Base-by-base conservation (phyloP, 2,329 filamentous ascomycete species). In the Anisogramma anomala region DNA sequence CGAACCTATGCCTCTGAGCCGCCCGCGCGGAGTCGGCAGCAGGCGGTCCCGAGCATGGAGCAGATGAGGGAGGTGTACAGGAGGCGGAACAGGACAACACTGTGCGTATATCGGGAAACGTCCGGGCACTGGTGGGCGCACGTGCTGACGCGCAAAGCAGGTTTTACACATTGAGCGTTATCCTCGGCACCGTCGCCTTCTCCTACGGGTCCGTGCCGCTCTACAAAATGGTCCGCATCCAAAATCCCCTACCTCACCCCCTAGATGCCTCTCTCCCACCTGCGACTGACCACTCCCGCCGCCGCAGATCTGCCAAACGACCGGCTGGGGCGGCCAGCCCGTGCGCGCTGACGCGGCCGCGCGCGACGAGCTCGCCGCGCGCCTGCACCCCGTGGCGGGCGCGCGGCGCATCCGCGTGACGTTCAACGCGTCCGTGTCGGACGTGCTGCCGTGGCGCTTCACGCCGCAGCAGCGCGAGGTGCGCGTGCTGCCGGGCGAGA, bases 391-490 rank as follows among this genome's bases (percentile, higher is more conserved):
- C 13, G 80, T 95, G 28, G 84, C 77, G 14, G 71, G 77, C 52
- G 82, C 84, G 45, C 84, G 84, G 52, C 84, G 91, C 40, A 82
- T 98, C 54, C 84, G 86, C 46, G 89, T 98, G 50, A 96, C 88
- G 19, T 98, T 98, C 73, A 91, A 87, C 57, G 84, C 88, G 35
- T 93, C 86, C 20, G 88, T 95, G 1, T 96, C 89, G 1, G 91
- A 96, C 58, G 79, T 94, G 1, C 72, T 98, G 20, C 88, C 89
- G 1, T 98, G 91, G 91, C 95, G 95, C 60, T 98, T 98, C 62
- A 79, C 79, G 2, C 91, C 91, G 1, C 91, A 98, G 63, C 91
- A 98, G 67, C 84, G 89, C 43, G 91, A 98, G 67, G 91, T 98
- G 39, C 79, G 86, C 42, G 89, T 98, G 1, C 71, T 96, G 2